Percentiles rank a stretch among this genome's conserved stretches.
These are phyloP conservation scores for Solanum habrochaites DNA, from an alignment of 257 asterid species.

Conservation along the genomic window DNA sequence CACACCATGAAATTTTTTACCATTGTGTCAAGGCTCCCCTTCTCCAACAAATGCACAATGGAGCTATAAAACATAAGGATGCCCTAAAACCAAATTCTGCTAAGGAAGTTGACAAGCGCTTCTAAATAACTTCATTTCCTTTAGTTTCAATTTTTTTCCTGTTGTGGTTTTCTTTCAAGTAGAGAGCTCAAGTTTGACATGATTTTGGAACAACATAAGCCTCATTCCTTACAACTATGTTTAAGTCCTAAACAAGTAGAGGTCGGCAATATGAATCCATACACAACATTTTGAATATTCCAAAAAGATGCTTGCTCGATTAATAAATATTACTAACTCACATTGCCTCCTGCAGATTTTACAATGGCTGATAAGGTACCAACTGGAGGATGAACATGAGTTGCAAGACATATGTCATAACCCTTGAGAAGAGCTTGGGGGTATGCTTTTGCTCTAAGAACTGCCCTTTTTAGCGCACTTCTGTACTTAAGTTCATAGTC, in stretches of 20 bases:
- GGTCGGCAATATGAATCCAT: neutral
- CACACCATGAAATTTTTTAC: neutral
- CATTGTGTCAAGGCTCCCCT: neutral
- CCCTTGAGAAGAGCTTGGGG: conserved; percentile 61
- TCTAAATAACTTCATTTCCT: neutral
- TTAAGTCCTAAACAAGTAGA: neutral
- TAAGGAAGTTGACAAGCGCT: neutral
- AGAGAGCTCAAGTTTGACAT: neutral
- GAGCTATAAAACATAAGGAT: neutral
- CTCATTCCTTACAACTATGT: neutral
- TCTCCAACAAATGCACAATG: neutral
- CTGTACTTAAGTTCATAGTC: conserved; percentile 43
- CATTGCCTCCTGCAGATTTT: conserved; percentile 78
- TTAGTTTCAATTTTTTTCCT: neutral
- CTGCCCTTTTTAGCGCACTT: conserved; percentile 50
- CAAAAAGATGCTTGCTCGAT: neutral
- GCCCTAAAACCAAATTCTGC: neutral
- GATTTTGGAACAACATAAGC: neutral
- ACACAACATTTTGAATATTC: neutral
- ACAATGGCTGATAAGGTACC: conserved; percentile 47
- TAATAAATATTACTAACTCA: conserved; percentile 24
- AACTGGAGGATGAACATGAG: conserved; percentile 62
- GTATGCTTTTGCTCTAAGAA: conserved; percentile 43
- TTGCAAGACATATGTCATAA: conserved; percentile 55
- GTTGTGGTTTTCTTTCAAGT: neutral